Conservation (phyloP, 1,284 basidiomycete species). For the Gomphus sp. region DNA sequence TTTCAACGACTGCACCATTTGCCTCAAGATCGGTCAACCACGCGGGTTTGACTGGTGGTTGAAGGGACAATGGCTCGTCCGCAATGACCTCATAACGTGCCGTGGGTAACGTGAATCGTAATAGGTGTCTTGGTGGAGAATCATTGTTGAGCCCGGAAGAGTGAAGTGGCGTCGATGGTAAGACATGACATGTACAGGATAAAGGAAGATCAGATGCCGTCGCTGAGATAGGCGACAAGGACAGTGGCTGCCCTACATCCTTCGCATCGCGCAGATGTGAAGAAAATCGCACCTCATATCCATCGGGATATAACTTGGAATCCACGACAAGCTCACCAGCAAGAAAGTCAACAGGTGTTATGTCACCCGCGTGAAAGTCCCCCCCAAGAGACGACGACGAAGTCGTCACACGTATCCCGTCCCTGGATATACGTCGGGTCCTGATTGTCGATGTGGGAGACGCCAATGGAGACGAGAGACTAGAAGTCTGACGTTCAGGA, state of each 20-base stretch:
- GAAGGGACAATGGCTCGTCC: slow-evolving; percentile 73
- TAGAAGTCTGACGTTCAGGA: neutral
- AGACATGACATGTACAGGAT: slow-evolving; percentile 39
- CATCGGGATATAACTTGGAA: slow-evolving; percentile 62
- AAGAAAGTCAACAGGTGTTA: slow-evolving; percentile 37
- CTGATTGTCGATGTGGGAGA: slow-evolving; percentile 8
- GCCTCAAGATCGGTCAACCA: slow-evolving; percentile 70
- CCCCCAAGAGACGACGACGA: slow-evolving; percentile 6
- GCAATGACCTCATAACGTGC: slow-evolving; percentile 69
- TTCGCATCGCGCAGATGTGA: slow-evolving; percentile 22
- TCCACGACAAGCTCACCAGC: slow-evolving; percentile 69
- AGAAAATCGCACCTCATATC: slow-evolving; percentile 50
- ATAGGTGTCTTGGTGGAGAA: slow-evolving; percentile 58
- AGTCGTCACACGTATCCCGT: neutral
- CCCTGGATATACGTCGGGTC: slow-evolving; percentile 1
- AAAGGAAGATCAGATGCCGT: slow-evolving; percentile 19
- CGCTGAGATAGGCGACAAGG: slow-evolving; percentile 9
- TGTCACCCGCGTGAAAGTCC: neutral
- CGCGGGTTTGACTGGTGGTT: slow-evolving; percentile 60
- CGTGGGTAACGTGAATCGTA: slow-evolving; percentile 74
- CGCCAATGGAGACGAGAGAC: neutral
- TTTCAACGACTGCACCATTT: slow-evolving; percentile 53
- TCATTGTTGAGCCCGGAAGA: slow-evolving; percentile 58
- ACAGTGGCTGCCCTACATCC: neutral
- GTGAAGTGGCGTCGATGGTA: slow-evolving; percentile 73